phyloP scores from a whole-genome alignment of 2,329 filamentous ascomycete genomes.

The Aspergillus fumigatus region DNA sequence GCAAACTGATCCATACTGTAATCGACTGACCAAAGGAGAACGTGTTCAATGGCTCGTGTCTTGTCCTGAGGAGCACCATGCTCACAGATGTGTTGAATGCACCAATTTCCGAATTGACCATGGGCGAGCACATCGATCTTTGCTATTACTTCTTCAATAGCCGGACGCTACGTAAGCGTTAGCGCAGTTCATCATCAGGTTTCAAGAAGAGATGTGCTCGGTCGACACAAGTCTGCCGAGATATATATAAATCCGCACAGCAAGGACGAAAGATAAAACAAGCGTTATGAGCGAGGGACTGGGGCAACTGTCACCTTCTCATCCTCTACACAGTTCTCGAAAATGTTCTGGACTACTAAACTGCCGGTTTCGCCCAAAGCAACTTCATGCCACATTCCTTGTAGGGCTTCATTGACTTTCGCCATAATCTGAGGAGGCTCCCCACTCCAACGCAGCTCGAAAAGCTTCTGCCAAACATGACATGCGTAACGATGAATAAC shows the following conservation, averaged over 20 bases:
- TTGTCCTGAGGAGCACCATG: constrained; percentile 89
- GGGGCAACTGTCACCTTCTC: constrained; percentile 69
- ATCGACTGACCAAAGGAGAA: constrained; percentile 86
- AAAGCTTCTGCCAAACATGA: constrained; percentile 99
- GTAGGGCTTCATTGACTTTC: constrained; percentile 90
- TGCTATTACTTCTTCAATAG: constrained; percentile 90
- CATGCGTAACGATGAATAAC: constrained; percentile 98
- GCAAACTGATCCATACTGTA: constrained; percentile 99
- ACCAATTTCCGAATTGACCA: constrained; percentile 99
- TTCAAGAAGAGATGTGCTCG: background rate
- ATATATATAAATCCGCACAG: background rate
- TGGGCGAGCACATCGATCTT: constrained; percentile 97
- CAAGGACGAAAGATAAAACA: background rate
- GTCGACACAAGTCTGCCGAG: background rate
- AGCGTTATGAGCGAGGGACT: background rate
- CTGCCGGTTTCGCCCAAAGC: constrained; percentile 96
- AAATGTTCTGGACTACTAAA: constrained; percentile 97
- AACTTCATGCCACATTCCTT: constrained; percentile 98
- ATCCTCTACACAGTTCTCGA: constrained; percentile 97
- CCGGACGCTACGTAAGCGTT: constrained; percentile 66
- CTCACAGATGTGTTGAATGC: constrained; percentile 98
- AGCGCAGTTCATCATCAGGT: constrained; percentile 10
- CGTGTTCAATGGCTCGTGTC: constrained; percentile 89
- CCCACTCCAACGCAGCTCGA: constrained; percentile 92
- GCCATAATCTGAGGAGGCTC: constrained; percentile 97